Conservation (phyloP, 1,139 yeast genomes). For the Zygosaccharomyces pseudobailii region DNA sequence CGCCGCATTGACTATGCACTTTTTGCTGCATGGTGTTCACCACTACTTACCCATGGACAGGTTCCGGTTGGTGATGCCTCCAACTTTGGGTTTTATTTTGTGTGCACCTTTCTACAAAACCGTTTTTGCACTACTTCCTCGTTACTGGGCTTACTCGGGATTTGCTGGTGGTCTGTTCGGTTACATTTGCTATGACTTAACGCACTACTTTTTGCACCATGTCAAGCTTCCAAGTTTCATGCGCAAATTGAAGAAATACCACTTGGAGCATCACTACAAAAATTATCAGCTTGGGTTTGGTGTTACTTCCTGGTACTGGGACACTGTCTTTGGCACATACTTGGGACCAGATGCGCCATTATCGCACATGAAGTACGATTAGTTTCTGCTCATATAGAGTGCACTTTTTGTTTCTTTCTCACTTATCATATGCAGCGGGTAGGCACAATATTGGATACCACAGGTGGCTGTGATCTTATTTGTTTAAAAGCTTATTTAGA, state of each 20-base stretch:
- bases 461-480: not conserved
- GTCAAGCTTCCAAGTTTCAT: constrained; percentile 67
- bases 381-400: not conserved
- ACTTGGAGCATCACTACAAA: constrained; percentile 95
- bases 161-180: constrained; percentile 97
- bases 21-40: constrained; percentile 90
- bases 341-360: constrained; percentile 38
- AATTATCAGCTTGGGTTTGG: constrained; percentile 96
- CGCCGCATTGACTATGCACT: constrained; percentile 72
- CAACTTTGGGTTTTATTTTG: constrained; percentile 62
- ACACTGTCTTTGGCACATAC: constrained; percentile 75
- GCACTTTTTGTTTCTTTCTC: too few species aligned
- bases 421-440: not conserved
- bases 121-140: constrained; percentile 56
- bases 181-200: constrained; percentile 81
- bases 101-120: constrained; percentile 57
- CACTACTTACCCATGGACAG: constrained; percentile 97
- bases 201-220: constrained; percentile 89
- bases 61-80: constrained; percentile 92
- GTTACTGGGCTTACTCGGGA: constrained; percentile 56
- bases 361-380: constrained; percentile 34
- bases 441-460: not conserved
- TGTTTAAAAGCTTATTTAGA: not conserved
- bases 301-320: constrained; percentile 93
- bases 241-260: constrained; percentile 79